Conservation (phyloP, 2,329 filamentous ascomycete species). For the Colletotrichum paranaense region DNA sequence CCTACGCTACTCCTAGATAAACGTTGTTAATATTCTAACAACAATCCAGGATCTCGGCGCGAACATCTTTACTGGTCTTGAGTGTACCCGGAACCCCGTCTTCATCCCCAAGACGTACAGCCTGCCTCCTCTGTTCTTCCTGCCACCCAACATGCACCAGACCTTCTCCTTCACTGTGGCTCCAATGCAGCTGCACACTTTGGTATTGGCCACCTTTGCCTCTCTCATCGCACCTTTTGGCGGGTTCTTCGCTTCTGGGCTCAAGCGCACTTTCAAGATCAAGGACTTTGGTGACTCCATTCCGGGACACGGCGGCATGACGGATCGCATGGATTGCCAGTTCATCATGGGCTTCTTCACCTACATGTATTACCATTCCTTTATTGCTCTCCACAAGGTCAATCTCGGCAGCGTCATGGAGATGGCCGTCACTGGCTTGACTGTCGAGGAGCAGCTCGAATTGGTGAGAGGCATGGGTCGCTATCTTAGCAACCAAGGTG, state of each 20-base stretch:
- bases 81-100: constrained; percentile 91
- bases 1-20: neutral
- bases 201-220: constrained; percentile 91
- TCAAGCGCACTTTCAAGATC: constrained; percentile 99
- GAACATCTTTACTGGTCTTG: constrained; percentile 89
- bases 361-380: constrained; percentile 98
- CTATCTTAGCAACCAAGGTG: constrained; percentile 74
- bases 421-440: constrained; percentile 89
- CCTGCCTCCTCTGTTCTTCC: constrained; percentile 78
- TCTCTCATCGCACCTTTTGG: constrained; percentile 97
- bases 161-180: constrained; percentile 78
- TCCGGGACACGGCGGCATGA: constrained; percentile 96
- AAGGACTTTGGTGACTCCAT: constrained; percentile 99
- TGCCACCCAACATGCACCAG: constrained; percentile 60
- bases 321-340: constrained; percentile 99
- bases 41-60: constrained; percentile 81
- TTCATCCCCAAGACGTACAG: constrained; percentile 84
- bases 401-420: constrained; percentile 90
- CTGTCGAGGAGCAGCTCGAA: constrained; percentile 89
- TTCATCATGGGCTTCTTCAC: constrained; percentile 99
- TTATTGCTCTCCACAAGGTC: constrained; percentile 89
- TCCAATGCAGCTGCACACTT: constrained; percentile 93
- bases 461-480: constrained; percentile 73
- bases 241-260: constrained; percentile 96
- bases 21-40: neutral